phyloP scores from a whole-genome alignment of 1,284 basidiomycete genomes.

The Cryptococcus deneoformans region DNA sequence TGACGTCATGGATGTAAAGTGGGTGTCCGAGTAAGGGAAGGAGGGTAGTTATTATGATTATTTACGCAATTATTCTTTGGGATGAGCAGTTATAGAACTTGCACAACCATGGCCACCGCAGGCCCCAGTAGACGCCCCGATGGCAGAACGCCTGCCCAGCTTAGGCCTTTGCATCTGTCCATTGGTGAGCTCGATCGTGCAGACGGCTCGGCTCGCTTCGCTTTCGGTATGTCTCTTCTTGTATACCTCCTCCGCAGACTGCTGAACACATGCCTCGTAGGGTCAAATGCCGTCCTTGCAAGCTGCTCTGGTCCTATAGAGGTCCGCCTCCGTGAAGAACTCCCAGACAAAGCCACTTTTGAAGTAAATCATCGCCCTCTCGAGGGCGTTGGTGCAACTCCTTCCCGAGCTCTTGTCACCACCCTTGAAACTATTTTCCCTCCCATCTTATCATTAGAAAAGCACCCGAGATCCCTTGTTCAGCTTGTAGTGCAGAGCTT shows the following conservation, averaged over 20 bases:
- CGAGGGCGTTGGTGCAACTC: slow-evolving; percentile 50
- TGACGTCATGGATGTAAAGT: too few relatives aligned
- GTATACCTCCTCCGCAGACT: too few relatives aligned
- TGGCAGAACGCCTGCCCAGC: slow-evolving; percentile 20
- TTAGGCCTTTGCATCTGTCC: slow-evolving; percentile 23
- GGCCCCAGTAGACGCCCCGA: slow-evolving; percentile 14
- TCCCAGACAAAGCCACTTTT: slow-evolving; percentile 54
- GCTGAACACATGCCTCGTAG: slow-evolving; percentile 26
- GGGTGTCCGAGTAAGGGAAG: too few relatives aligned
- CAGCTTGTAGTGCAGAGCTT: slow-evolving; percentile 62
- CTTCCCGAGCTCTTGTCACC: slow-evolving; percentile 44
- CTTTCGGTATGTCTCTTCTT: slow-evolving; percentile 37
- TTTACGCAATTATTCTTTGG: too few relatives aligned
- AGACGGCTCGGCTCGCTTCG: slow-evolving; percentile 47
- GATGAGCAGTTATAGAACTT: background rate
- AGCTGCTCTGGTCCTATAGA: slow-evolving; percentile 55
- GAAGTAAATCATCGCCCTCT: slow-evolving; percentile 54
- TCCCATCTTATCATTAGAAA: slow-evolving; percentile 50
- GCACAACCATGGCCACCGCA: slow-evolving; percentile 9
- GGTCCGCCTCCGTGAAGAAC: slow-evolving; percentile 55
- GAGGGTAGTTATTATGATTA: too few relatives aligned
- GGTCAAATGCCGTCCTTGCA: slow-evolving; percentile 47
- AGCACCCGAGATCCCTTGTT: slow-evolving; percentile 57
- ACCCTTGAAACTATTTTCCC: slow-evolving; percentile 41
- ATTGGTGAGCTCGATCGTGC: slow-evolving; percentile 41